Conservation (phyloP, 352 stramenopile genomes). For the Globisporangium alternatum region DNA sequence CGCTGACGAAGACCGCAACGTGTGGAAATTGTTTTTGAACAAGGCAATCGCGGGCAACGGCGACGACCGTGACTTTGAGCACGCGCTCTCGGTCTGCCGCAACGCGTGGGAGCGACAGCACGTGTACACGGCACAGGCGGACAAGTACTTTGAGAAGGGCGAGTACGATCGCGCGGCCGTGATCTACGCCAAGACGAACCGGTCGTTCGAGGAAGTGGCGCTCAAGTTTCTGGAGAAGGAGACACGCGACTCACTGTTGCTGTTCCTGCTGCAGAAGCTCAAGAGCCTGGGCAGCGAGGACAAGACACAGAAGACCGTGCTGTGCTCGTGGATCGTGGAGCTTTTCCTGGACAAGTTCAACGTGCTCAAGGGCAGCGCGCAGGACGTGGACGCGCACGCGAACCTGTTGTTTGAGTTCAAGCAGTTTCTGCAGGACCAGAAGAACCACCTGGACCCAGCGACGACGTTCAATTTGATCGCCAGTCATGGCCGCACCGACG, state of each 20-base stretch:
- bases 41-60: slow-evolving; percentile 72
- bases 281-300: slow-evolving; percentile 74
- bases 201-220: slow-evolving; percentile 90
- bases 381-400: slow-evolving; percentile 83
- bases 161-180: slow-evolving; percentile 85
- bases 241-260: slow-evolving; percentile 73
- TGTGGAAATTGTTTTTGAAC: slow-evolving; percentile 91
- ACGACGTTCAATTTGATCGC: slow-evolving; percentile 92
- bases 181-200: slow-evolving; percentile 88
- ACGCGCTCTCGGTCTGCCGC: slow-evolving; percentile 81
- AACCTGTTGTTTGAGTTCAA: slow-evolving; percentile 91
- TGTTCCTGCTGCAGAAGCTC: slow-evolving; percentile 90
- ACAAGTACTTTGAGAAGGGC: slow-evolving; percentile 86
- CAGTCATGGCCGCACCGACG: slow-evolving; percentile 89
- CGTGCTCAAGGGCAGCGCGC: slow-evolving; percentile 72
- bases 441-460: slow-evolving; percentile 79
- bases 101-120: slow-evolving; percentile 81
- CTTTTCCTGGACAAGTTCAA: slow-evolving; percentile 92
- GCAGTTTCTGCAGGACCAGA: slow-evolving; percentile 89
- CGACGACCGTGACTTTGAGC: slow-evolving; percentile 87
- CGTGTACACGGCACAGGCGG: slow-evolving; percentile 86
- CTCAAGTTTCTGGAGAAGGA: slow-evolving; percentile 90
- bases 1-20: slow-evolving; percentile 87
- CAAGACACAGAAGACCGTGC: slow-evolving; percentile 91
- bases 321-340: slow-evolving; percentile 93